A percentile compares a stretch with the other conserved stretches of the same genome.
Evolutionary conservation across 768 basidiomycete species (phyloP).

Genomic region (Leucocoprinus leucothites): DNA sequence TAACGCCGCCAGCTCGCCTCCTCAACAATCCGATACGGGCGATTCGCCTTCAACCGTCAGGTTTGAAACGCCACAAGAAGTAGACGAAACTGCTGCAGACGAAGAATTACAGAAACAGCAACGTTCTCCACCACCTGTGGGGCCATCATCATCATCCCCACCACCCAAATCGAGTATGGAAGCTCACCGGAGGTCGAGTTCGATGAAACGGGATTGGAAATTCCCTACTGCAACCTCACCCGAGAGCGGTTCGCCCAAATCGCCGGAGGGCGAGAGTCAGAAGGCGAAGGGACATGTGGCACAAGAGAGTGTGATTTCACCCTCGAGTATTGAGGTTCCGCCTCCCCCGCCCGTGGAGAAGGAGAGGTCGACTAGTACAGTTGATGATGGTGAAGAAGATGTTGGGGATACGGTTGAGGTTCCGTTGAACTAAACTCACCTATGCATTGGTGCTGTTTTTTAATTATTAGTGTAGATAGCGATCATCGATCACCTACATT

Average conservation of each 20-base stretch:
- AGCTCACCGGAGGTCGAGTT: conserved; percentile 49
- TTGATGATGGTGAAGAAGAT: conserved; percentile 65
- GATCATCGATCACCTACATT: no score
- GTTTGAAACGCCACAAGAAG: conserved; percentile 52
- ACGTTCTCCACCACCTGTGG: conserved; percentile 11
- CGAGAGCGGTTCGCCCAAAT: conserved; percentile 25
- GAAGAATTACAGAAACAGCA: conserved; percentile 19
- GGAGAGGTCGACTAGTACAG: conserved; percentile 40
- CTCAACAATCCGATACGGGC: conserved; percentile 15
- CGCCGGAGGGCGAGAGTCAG: conserved; percentile 19
- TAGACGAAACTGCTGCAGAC: conserved; percentile 34
- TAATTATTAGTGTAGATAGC: no score
- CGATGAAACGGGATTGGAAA: conserved; percentile 76
- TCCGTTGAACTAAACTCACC: conserved; percentile 37
- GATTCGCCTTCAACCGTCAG: conserved; percentile 20
- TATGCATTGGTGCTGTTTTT: background rate
- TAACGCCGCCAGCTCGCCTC: conserved; percentile 27
- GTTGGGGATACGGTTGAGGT: conserved; percentile 80
- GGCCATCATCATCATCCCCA: conserved; percentile 31
- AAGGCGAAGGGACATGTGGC: conserved; percentile 16
- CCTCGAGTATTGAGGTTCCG: conserved; percentile 71
- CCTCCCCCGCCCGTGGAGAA: conserved; percentile 80
- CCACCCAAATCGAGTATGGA: background rate
- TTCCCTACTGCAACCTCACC: conserved; percentile 51
- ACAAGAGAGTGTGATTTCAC: conserved; percentile 40